These are phyloP conservation scores for Saussurea involucrata DNA, from an alignment of 129 eudicot species.

Conservation along the genomic window DNA sequence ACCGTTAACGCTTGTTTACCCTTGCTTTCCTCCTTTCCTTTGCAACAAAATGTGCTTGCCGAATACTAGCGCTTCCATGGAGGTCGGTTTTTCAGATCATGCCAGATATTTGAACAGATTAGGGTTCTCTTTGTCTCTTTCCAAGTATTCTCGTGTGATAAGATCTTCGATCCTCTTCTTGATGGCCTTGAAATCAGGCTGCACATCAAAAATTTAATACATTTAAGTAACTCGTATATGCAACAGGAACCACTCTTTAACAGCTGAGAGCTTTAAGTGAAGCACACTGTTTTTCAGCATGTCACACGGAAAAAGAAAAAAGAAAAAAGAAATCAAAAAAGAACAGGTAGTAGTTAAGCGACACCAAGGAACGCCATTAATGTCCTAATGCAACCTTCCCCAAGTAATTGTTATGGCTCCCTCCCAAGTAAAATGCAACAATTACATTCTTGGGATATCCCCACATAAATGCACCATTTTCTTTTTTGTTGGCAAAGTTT, in stretches of 20 bases:
- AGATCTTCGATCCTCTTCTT: slow-evolving; percentile 86
- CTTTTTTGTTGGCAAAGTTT: background rate
- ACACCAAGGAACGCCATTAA: no score
- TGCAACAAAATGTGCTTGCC: background rate
- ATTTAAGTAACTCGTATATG: background rate
- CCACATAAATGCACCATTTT: background rate
- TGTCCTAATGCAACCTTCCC: no score
- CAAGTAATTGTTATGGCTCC: no score
- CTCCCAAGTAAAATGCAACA: no score
- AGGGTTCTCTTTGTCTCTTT: slow-evolving; percentile 71
- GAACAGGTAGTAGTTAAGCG: no score
- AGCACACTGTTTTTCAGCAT: no score
- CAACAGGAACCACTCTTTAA: no score
- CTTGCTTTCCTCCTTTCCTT: background rate
- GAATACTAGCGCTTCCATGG: background rate
- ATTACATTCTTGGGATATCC: no score
- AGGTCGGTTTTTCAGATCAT: slow-evolving; percentile 13
- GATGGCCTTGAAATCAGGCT: slow-evolving; percentile 83
- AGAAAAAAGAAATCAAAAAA: no score
- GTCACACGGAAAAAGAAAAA: no score
- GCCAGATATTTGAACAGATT: slow-evolving; percentile 68
- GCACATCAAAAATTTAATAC: slow-evolving; percentile 21
- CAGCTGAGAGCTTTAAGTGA: background rate
- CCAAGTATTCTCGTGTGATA: slow-evolving; percentile 72
- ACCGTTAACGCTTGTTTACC: background rate